Conservation (phyloP, 805 yeast genomes). For the Candida pseudoglaebosa region DNA sequence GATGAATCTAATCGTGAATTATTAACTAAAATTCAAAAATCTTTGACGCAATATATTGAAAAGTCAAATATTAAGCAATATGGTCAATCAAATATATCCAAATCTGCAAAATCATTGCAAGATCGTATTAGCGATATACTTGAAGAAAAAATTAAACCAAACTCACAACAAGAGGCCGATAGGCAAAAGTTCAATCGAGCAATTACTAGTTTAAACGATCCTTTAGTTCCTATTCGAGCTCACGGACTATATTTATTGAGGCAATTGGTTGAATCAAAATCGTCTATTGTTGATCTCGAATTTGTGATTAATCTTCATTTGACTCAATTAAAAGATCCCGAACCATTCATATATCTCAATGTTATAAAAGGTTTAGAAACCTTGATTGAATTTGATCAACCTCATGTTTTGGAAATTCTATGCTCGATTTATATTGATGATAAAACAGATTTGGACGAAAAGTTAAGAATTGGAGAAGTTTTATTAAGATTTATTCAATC, state of each 20-base stretch:
- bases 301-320: slow-evolving; percentile 61
- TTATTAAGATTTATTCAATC: slow-evolving; percentile 53
- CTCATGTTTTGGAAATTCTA: slow-evolving; percentile 33
- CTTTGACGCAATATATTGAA: slow-evolving; percentile 11
- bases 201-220: slow-evolving; percentile 64
- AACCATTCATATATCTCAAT: slow-evolving; percentile 83
- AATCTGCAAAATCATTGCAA: slow-evolving; percentile 22
- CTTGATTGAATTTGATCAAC: slow-evolving; percentile 45
- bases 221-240: slow-evolving; percentile 79
- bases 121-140: slow-evolving; percentile 26
- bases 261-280: slow-evolving; percentile 45
- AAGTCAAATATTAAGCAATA: slow-evolving; percentile 6
- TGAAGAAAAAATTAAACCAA: slow-evolving; percentile 21
- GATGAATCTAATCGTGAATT: slow-evolving; percentile 24
- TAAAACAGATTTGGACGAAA: slow-evolving; percentile 48
- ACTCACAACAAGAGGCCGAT: slow-evolving; percentile 28
- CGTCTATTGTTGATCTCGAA: slow-evolving; percentile 48
- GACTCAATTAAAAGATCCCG: slow-evolving; percentile 65
- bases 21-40: slow-evolving; percentile 24
- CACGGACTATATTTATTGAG: slow-evolving; percentile 72
- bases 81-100: background rate
- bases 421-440: slow-evolving; percentile 33
- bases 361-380: slow-evolving; percentile 74
- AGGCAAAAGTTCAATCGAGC: slow-evolving; percentile 52
- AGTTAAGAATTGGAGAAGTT: slow-evolving; percentile 82